These are phyloP conservation scores for Aplosporella prunicola DNA, from an alignment of 2,329 filamentous ascomycete genomes.

Conservation along the genomic window DNA sequence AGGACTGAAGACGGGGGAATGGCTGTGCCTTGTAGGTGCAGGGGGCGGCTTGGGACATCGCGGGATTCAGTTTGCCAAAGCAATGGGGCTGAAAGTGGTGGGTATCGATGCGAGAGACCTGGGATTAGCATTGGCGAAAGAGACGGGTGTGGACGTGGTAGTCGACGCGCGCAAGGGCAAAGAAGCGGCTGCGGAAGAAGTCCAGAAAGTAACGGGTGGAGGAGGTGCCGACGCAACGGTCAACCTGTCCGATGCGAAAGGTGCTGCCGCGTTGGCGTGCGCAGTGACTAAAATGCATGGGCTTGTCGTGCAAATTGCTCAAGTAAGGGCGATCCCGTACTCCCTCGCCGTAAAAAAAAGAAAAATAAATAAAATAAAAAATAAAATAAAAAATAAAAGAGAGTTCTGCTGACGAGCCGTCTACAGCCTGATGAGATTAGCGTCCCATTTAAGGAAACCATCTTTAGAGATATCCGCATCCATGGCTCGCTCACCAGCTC, in stretches of 20 bases:
- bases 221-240: conserved; percentile 44
- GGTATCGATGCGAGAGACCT: conserved; percentile 48
- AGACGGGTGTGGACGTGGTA: conserved; percentile 43
- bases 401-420: conserved; percentile 1
- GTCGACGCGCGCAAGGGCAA: conserved; percentile 44
- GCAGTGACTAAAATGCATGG: conserved; percentile 53
- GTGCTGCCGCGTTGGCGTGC: conserved; percentile 42
- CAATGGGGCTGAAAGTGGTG: conserved; percentile 42
- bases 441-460: conserved; percentile 38
- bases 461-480: conserved; percentile 46
- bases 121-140: conserved; percentile 39
- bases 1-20: conserved; percentile 30
- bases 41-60: conserved; percentile 38
- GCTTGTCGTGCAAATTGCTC: conserved; percentile 50
- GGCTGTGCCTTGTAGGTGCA: conserved; percentile 29
- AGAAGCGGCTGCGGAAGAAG: conserved; percentile 38
- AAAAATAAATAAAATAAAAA: too few relatives aligned
- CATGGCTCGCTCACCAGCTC: conserved; percentile 39
- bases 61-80: conserved; percentile 43
- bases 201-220: conserved; percentile 40
- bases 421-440: conserved; percentile 27
- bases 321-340: conserved; percentile 23
- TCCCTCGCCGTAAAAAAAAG: conserved; percentile 1
- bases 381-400: too few relatives aligned
- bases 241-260: conserved; percentile 44